phyloP scores from a whole-genome alignment of 441 rosid species.

The Gossypium schwendimanii region DNA sequence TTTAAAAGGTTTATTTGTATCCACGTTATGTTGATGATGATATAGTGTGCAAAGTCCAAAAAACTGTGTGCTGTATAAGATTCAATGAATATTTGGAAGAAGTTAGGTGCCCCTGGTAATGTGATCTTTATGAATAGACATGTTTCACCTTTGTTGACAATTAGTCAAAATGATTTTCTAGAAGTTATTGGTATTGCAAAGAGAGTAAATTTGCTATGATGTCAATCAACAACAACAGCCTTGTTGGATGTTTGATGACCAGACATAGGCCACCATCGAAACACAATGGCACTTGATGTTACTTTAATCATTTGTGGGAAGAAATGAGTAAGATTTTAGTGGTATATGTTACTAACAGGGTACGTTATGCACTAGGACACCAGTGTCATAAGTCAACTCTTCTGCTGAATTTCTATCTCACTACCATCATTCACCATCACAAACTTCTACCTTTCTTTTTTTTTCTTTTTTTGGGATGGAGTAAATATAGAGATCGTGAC shows the following conservation, averaged over 20 bases:
- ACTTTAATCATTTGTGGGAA: slow-evolving; percentile 7
- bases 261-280: not conserved
- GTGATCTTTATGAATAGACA: not conserved
- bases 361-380: not conserved
- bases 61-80: not conserved
- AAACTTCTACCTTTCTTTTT: not conserved
- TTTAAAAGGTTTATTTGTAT: not conserved
- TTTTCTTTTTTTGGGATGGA: not conserved
- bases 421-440: slow-evolving; percentile 8
- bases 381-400: not conserved
- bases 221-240: too few species aligned
- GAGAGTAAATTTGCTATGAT: not conserved
- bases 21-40: not conserved
- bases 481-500: not conserved
- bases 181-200: not conserved
- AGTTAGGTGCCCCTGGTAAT: not conserved
- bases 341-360: not conserved
- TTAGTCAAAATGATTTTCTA: not conserved
- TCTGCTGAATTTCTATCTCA: not conserved
- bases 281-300: not conserved
- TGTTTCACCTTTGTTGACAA: not conserved
- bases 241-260: not conserved
- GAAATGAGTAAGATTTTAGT: not conserved
- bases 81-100: not conserved
- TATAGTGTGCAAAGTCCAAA: not conserved